Percentiles rank a stretch among this genome's conserved stretches.
Conservation (phyloP, 768 basidiomycete genomes). For the Amanita jacksonii region DNA sequence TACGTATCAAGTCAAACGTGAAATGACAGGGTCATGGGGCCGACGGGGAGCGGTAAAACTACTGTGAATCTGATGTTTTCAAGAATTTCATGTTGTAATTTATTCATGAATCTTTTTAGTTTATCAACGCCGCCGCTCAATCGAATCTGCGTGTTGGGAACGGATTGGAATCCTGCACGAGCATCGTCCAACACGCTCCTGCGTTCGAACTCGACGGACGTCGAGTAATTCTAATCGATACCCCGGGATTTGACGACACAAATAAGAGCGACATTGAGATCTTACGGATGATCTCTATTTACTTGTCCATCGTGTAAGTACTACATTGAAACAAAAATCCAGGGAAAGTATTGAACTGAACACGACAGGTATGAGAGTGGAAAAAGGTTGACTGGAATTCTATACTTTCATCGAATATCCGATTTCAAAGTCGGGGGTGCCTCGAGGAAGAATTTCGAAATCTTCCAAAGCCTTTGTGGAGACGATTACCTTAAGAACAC, state of each 20-base stretch:
- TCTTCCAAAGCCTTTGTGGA: conserved; percentile 39
- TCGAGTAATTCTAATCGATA: conserved; percentile 41
- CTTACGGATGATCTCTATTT: conserved; percentile 38
- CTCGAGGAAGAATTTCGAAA: conserved; percentile 31
- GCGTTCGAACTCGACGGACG: conserved; percentile 34
- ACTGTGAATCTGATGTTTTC: conserved; percentile 15
- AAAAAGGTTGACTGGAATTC: conserved; percentile 26
- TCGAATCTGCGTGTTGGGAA: conserved; percentile 35
- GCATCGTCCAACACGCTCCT: conserved; percentile 29
- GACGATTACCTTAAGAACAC: conserved; percentile 33
- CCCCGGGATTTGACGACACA: conserved; percentile 53
- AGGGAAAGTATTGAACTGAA: too few relatives aligned
- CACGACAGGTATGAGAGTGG: too few relatives aligned
- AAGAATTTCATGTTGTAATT: background rate
- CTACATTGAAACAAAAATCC: too few relatives aligned
- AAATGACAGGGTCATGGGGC: conserved; percentile 30
- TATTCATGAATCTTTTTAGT: too few relatives aligned
- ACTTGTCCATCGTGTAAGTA: conserved; percentile 26
- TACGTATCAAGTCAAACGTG: too few relatives aligned
- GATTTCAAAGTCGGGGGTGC: conserved; percentile 30
- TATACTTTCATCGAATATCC: conserved; percentile 34
- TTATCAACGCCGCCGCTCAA: conserved; percentile 44
- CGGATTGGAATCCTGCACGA: conserved; percentile 42
- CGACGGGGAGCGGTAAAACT: conserved; percentile 32
- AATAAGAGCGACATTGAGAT: conserved; percentile 36